Base-by-base conservation (phyloP, 352 stramenopile species). In the Pilasporangium apinafurcum region DNA sequence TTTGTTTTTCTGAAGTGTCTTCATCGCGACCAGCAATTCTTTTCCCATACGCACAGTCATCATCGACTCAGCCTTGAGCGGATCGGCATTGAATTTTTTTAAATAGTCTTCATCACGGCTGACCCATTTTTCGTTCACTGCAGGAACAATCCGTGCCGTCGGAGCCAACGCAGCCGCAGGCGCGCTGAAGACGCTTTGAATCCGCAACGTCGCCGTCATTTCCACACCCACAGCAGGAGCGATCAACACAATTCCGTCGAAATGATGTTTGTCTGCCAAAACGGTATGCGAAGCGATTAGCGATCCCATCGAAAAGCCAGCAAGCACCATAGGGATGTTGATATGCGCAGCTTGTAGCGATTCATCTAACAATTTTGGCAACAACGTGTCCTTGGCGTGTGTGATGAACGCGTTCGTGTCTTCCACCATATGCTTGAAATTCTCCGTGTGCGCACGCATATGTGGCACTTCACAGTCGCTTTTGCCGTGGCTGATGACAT, bases 281-380 rank as follows among this genome's bases (percentile, higher is more conserved):
- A 81, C 53, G 6, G 66, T 80, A 51, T 84, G 65, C 1, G 81
- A 35, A 20, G 61, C 68, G 13, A 86, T 65, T 17, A 87, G 66
- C 26, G 52, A 63, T 44, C 75, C 71, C 49, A 81, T 86, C 13
- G 65, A 83, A 44, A 84, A 83, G 42, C 72, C 72, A 62, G 82
- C 77, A 33, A 84, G 66, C 37, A 78, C 33, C 9, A 83, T 43
- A 30, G 68, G 62, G 20, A 41, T 26, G 6, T n/a, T 25, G 6
- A 22, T 26, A 22, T 31, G 47, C 12, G 59, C 56, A 21, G 55
- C 28, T 0, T 41, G 29, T 13, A 31, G 32, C 33, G 31, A 38
- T 7, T 54, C 14, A 6, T 51, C 52, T 8, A 81, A 37, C 58
- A 78, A 61, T 16, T 59, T 42, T 13, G 42, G 55, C 40, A 66